These are phyloP conservation scores for Samsoniella hepiali DNA, from an alignment of 2,329 filamentous ascomycete species.

Conservation along the genomic window DNA sequence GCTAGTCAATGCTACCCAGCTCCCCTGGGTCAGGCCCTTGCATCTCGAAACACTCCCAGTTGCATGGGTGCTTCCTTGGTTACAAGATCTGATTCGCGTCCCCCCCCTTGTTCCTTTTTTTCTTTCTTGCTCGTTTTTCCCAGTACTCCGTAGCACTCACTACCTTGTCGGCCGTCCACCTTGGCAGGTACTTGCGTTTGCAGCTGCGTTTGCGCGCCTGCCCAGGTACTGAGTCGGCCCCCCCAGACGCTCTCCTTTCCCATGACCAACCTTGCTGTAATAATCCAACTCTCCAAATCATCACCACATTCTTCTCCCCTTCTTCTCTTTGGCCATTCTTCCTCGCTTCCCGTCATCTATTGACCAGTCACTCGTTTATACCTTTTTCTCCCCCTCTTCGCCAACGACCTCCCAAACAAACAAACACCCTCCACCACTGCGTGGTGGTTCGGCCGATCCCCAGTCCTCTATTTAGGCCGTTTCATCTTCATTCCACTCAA, in stretches of 20 bases:
- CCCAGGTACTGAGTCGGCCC: neutral
- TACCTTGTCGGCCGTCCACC: neutral
- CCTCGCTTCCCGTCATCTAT: neutral
- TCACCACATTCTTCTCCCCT: conserved; percentile 16
- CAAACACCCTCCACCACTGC: neutral
- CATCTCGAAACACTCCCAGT: conserved; percentile 11
- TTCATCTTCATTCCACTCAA: conserved; percentile 18
- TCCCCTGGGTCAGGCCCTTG: neutral
- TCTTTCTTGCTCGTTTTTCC: neutral
- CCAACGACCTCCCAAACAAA: neutral
- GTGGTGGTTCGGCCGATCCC: conserved; percentile 15
- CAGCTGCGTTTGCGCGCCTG: neutral
- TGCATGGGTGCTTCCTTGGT: conserved; percentile 15
- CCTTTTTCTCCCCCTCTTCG: conserved; percentile 10
- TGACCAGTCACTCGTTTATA: conserved; percentile 19
- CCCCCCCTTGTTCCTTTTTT: neutral
- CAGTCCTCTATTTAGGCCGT: conserved; percentile 1
- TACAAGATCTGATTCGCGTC: conserved; percentile 12
- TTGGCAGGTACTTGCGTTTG: neutral
- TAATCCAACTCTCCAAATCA: conserved; percentile 5
- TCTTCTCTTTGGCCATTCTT: conserved; percentile 16
- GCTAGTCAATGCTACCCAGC: neutral
- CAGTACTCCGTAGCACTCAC: neutral
- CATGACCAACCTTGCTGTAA: neutral
- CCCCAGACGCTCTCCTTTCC: conserved; percentile 6